Base-by-base conservation (phyloP, 2,329 filamentous ascomycete genomes). In the Alternaria infectoria region DNA sequence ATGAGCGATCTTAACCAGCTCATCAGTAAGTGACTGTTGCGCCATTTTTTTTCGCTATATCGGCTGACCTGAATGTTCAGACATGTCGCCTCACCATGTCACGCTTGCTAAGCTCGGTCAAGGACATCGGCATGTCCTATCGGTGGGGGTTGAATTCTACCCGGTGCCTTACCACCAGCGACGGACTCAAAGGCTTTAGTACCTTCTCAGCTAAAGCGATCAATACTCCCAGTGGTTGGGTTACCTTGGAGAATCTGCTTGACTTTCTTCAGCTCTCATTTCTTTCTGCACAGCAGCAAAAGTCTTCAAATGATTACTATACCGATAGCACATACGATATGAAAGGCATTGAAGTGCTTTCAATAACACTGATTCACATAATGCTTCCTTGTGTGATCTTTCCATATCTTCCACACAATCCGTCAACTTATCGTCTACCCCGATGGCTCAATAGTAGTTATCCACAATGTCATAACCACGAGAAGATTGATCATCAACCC, bases 321-420 rank as follows among this genome's bases (percentile, higher is more conserved):
- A 8, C 7, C 13, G 1, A 36, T 15, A 40, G 32, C 15, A 40
- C 8, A 40, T n/a, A 40, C 0, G n/a, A 1, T 1, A n/a, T 1
- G 1, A n/a, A 11, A 17, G 36, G 4, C 4, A 6, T 40, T 1
- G 9, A 9, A 6, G 0, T 17, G n/a, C 1, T 40, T 3, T 17
- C n/a, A 40, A 40, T 8, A 40, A 5, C 0, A 6, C 6, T 40
- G 15, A 9, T 10, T 11, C 8, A 10, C 4, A 3, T 10, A n/a
- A 5, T 40, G 15, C 8, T 40, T 40, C 15, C 2, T 40, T 3
- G 9, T 40, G 36, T 40, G n/a, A 40, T 40, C 36, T 40, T 40
- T 2, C 9, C n/a, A n/a, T 1, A 40, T 40, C 36, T 40, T 40
- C n/a, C n/a, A 40, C 1, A 17, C 9, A 0, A 17, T 6, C 36